Conservation (phyloP, 768 basidiomycete genomes). For the Phallus indusiatus region DNA sequence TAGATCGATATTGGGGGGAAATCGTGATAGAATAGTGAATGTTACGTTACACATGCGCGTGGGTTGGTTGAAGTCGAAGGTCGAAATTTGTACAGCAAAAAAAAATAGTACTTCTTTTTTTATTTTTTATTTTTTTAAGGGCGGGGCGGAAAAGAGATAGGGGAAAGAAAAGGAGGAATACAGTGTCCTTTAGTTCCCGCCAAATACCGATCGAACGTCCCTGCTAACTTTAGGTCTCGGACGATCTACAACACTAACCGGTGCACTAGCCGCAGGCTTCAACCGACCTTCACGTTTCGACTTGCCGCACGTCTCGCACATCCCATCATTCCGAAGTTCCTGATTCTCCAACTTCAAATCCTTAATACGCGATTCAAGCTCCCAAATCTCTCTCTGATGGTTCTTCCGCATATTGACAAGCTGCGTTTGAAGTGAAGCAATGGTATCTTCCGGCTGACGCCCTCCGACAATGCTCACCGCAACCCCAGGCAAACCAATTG, state of each 20-base stretch:
- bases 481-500: neutral
- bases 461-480: constrained; percentile 14
- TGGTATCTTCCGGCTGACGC: constrained; percentile 35
- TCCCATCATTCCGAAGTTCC: constrained; percentile 37
- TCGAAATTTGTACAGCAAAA: neutral
- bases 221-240: constrained; percentile 10
- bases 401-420: constrained; percentile 45
- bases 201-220: constrained; percentile 6
- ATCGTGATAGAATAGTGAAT: neutral
- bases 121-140: neutral
- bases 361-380: constrained; percentile 63
- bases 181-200: constrained; percentile 5
- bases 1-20: neutral
- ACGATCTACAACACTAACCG: constrained; percentile 10
- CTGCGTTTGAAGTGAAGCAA: constrained; percentile 53
- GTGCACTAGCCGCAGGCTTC: neutral
- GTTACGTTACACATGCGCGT: neutral
- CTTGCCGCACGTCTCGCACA: constrained; percentile 53
- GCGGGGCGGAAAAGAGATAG: neutral
- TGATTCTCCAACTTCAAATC: constrained; percentile 65
- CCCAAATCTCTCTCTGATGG: constrained; percentile 69
- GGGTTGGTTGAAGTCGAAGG: neutral
- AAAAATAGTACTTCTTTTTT: neutral
- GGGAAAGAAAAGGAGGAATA: neutral
- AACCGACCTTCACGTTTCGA: constrained; percentile 28